Conservation (phyloP, 176 grass and related monocot genomes). For the Avena atlantica region DNA sequence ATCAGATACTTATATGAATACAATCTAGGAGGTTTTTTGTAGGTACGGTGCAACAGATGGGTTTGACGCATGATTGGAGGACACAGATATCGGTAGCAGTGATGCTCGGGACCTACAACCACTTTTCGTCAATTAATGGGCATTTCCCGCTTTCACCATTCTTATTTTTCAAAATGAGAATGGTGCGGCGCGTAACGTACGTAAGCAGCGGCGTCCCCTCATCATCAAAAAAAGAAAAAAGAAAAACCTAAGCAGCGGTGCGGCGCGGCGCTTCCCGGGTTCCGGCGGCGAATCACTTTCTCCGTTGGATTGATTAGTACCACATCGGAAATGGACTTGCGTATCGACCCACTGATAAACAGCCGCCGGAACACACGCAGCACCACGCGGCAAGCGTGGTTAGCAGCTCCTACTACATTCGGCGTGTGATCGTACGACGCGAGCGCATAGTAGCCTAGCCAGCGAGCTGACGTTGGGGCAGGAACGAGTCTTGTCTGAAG, state of each 20-base stretch:
- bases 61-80: too few species aligned
- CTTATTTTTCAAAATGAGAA: too few species aligned
- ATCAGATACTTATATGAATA: too few species aligned
- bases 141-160: too few species aligned
- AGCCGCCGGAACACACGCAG: background rate
- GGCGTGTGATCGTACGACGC: background rate
- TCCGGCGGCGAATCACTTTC: background rate
- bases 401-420: background rate
- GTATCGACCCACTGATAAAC: background rate
- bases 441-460: background rate
- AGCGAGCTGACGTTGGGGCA: too few species aligned
- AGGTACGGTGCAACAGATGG: too few species aligned
- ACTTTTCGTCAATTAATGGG: too few species aligned
- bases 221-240: too few species aligned
- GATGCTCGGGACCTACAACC: too few species aligned
- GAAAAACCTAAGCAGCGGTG: background rate
- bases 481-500: background rate
- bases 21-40: too few species aligned
- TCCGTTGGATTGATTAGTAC: background rate
- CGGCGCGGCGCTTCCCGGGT: background rate
- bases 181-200: background rate
- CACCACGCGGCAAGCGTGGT: slow-evolving; percentile 16
- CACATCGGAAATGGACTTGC: background rate
- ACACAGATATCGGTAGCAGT: too few species aligned
- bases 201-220: too few species aligned